A percentile compares a stretch with the other conserved stretches of the same genome.
phyloP scores from a whole-genome alignment of 2,329 filamentous ascomycete species.

The Seiridium unicorne region DNA sequence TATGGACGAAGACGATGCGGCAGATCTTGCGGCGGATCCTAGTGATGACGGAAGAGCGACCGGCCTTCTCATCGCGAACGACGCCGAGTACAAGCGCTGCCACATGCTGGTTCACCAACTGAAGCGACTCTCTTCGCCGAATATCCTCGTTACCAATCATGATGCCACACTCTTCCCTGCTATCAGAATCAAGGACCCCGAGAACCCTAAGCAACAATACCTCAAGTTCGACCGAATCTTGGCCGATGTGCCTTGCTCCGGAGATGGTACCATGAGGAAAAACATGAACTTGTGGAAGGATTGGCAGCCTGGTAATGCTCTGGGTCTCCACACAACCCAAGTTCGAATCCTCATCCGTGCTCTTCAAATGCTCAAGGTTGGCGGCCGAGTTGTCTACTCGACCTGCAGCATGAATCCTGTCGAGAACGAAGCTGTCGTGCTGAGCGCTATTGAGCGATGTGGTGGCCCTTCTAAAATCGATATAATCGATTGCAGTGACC shows the following conservation, averaged over 20 bases:
- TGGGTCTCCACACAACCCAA: slow-evolving; percentile 86
- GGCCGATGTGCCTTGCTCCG: slow-evolving; percentile 94
- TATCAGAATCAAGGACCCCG: slow-evolving; percentile 70
- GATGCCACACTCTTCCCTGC: slow-evolving; percentile 95
- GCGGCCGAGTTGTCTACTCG: slow-evolving; percentile 93
- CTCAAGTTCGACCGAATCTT: slow-evolving; percentile 96
- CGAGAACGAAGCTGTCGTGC: slow-evolving; percentile 92
- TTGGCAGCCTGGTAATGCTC: slow-evolving; percentile 83
- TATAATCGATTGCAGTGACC: slow-evolving; percentile 78
- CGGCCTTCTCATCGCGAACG: slow-evolving; percentile 90
- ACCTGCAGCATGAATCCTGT: slow-evolving; percentile 99
- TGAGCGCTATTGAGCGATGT: slow-evolving; percentile 84
- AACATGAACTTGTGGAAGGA: slow-evolving; percentile 94
- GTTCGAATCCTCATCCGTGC: slow-evolving; percentile 87
- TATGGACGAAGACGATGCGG: slow-evolving; percentile 54
- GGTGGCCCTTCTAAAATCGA: slow-evolving; percentile 79
- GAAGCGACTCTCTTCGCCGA: slow-evolving; percentile 94
- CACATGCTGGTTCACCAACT: slow-evolving; percentile 98
- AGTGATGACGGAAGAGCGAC: slow-evolving; percentile 84
- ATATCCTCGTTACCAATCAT: slow-evolving; percentile 95
- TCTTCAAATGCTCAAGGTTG: slow-evolving; percentile 92
- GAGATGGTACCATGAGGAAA: slow-evolving; percentile 91
- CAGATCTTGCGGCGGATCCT: slow-evolving; percentile 52
- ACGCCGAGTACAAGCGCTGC: slow-evolving; percentile 92
- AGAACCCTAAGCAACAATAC: slow-evolving; percentile 64